A percentile compares a stretch with the other conserved stretches of the same genome.
These are phyloP conservation scores for Colletotrichum sp. DNA, from an alignment of 2,329 filamentous ascomycete genomes.

Conservation along the genomic window DNA sequence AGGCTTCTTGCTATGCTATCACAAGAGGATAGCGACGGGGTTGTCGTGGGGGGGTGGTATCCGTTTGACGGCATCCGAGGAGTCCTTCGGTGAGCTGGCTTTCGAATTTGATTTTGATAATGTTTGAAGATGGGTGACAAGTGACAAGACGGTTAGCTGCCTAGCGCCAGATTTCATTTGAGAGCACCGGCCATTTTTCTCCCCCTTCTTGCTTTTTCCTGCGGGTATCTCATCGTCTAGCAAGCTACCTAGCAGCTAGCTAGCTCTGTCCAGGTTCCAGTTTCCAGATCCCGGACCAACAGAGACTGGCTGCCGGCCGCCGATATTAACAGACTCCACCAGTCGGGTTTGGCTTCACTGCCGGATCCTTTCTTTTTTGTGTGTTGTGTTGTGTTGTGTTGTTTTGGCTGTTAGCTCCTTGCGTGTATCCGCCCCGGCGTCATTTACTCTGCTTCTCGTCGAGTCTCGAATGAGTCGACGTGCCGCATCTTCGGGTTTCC, in stretches of 20 bases:
- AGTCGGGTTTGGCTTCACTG: neutral
- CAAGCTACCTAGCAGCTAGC: neutral
- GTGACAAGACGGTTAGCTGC: neutral
- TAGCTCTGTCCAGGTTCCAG: neutral
- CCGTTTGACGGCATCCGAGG: neutral
- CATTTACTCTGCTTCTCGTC: neutral
- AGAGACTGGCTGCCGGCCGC: slow-evolving; percentile 11
- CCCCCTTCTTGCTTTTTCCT: neutral
- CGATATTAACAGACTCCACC: slow-evolving; percentile 9
- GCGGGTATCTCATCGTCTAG: neutral
- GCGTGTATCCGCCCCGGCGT: neutral
- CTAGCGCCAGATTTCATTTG: neutral
- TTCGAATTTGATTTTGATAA: neutral
- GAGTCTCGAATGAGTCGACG: neutral
- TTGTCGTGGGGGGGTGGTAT: neutral
- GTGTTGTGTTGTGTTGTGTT: neutral
- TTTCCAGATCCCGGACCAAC: neutral
- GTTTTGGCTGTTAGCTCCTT: neutral
- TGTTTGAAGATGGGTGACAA: neutral
- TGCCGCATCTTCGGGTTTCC: neutral
- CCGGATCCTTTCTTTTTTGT: neutral
- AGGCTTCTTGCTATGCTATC: neutral
- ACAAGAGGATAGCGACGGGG: neutral
- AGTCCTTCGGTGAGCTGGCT: neutral
- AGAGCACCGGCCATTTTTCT: neutral